phyloP scores from a whole-genome alignment of 805 yeast species.

The Candida sanyiensis region DNA sequence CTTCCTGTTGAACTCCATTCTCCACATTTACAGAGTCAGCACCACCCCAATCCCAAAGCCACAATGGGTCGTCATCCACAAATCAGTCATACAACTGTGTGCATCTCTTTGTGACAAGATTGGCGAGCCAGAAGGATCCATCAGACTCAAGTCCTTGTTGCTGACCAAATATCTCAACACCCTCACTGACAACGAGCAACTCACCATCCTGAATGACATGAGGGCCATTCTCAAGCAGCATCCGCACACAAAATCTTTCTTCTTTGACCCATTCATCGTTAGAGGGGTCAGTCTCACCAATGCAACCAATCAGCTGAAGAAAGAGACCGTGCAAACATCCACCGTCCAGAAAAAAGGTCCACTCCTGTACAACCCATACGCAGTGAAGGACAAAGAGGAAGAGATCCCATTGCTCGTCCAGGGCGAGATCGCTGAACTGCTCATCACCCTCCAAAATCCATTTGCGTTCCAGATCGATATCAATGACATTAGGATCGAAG shows the following conservation, averaged over 20 bases:
- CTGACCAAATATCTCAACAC: slow-evolving; percentile 51
- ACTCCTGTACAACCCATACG: slow-evolving; percentile 55
- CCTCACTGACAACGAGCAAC: slow-evolving; percentile 55
- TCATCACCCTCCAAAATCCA: slow-evolving; percentile 67
- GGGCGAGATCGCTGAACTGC: slow-evolving; percentile 58
- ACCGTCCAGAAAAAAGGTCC: slow-evolving; percentile 28
- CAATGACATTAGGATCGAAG: slow-evolving; percentile 37
- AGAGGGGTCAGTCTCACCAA: slow-evolving; percentile 40
- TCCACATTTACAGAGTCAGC: slow-evolving; percentile 50
- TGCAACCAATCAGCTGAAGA: slow-evolving; percentile 23
- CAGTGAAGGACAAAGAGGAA: slow-evolving; percentile 16
- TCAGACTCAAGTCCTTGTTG: slow-evolving; percentile 46
- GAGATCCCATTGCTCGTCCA: slow-evolving; percentile 39
- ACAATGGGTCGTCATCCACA: slow-evolving; percentile 54
- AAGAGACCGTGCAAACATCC: slow-evolving; percentile 6
- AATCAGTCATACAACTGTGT: slow-evolving; percentile 47
- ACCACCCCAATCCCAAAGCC: slow-evolving; percentile 30
- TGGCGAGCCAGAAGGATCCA: slow-evolving; percentile 38
- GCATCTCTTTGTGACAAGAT: slow-evolving; percentile 48
- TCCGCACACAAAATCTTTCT: slow-evolving; percentile 30
- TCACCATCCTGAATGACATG: slow-evolving; percentile 31
- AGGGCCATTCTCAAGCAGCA: slow-evolving; percentile 21
- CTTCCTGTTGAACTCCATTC: slow-evolving; percentile 42
- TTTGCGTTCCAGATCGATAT: slow-evolving; percentile 68
- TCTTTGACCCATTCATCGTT: slow-evolving; percentile 72